Percentiles rank a stretch among this genome's conserved stretches.
These are phyloP conservation scores for Termitomyces sp. DNA, from an alignment of 768 basidiomycete genomes.

Conservation along the genomic window DNA sequence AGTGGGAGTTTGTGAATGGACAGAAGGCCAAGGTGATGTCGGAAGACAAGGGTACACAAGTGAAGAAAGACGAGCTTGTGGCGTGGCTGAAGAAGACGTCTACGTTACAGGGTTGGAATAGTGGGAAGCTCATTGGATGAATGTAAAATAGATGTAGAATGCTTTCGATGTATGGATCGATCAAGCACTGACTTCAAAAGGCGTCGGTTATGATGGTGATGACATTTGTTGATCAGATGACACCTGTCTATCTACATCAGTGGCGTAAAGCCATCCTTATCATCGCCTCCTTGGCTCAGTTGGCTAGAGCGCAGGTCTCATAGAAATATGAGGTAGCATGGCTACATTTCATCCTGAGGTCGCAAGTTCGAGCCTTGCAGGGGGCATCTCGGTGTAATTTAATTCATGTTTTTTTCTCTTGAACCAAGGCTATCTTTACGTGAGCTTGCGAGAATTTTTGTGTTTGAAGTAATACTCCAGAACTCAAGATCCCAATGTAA, in stretches of 20 bases:
- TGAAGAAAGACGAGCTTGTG: slow-evolving; percentile 56
- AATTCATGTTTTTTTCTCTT: too few species aligned
- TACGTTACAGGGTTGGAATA: slow-evolving; percentile 38
- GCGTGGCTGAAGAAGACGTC: slow-evolving; percentile 52
- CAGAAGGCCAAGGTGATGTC: slow-evolving; percentile 63
- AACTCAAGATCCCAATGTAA: too few species aligned
- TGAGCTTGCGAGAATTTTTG: too few species aligned
- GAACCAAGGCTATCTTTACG: too few species aligned
- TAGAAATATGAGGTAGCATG: neutral
- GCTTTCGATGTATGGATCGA: too few species aligned
- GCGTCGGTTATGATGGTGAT: too few species aligned
- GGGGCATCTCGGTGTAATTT: too few species aligned
- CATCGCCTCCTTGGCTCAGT: neutral
- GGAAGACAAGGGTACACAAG: slow-evolving; percentile 58
- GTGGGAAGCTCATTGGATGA: slow-evolving; percentile 18
- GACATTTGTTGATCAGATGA: too few species aligned
- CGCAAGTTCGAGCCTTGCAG: slow-evolving; percentile 51
- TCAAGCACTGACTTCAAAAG: too few species aligned
- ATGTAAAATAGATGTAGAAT: too few species aligned
- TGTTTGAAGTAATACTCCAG: too few species aligned
- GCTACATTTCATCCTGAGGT: slow-evolving; percentile 34
- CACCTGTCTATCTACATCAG: too few species aligned
- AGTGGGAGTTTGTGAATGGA: slow-evolving; percentile 73
- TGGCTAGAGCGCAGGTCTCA: slow-evolving; percentile 4
- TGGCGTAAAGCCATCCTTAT: neutral